Percentiles rank a stretch among this genome's conserved stretches.
These are phyloP conservation scores for Puccinia hordei DNA, from an alignment of 1,284 basidiomycete genomes.

Conservation along the genomic window DNA sequence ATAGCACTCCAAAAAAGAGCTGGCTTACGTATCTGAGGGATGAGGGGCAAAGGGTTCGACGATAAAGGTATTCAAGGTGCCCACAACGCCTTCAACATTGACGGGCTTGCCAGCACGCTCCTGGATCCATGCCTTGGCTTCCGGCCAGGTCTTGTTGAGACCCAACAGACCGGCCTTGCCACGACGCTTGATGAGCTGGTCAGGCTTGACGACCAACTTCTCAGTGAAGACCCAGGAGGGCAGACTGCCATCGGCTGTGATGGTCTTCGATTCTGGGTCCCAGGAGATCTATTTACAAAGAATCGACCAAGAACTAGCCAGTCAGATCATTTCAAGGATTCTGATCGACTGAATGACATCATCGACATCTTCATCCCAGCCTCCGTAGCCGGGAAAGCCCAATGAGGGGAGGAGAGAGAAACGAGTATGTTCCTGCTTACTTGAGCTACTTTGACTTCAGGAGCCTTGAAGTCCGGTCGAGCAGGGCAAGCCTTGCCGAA, in stretches of 20 bases:
- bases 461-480: slow-evolving; percentile 27
- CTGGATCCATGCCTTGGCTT: slow-evolving; percentile 72
- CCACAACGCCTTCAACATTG: slow-evolving; percentile 89
- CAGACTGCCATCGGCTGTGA: slow-evolving; percentile 76
- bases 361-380: too few relatives aligned
- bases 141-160: slow-evolving; percentile 88
- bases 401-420: background rate
- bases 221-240: slow-evolving; percentile 72
- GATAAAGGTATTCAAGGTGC: slow-evolving; percentile 95
- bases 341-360: slow-evolving; percentile 26
- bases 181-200: slow-evolving; percentile 98
- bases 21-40: slow-evolving; percentile 70
- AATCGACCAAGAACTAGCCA: background rate
- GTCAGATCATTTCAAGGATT: background rate
- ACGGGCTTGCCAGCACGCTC: slow-evolving; percentile 90
- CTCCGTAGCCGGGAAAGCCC: too few relatives aligned
- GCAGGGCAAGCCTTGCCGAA: slow-evolving; percentile 47
- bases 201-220: slow-evolving; percentile 62
- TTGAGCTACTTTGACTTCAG: slow-evolving; percentile 49
- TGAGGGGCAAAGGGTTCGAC: slow-evolving; percentile 98
- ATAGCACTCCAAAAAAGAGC: background rate
- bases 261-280: slow-evolving; percentile 77
- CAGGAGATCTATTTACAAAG: slow-evolving; percentile 66
- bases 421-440: slow-evolving; percentile 25
- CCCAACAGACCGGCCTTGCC: slow-evolving; percentile 95